Evolutionary conservation across 2,329 filamentous ascomycete genomes (phyloP).

Genomic region (Trichoderma cornu-damae): DNA sequence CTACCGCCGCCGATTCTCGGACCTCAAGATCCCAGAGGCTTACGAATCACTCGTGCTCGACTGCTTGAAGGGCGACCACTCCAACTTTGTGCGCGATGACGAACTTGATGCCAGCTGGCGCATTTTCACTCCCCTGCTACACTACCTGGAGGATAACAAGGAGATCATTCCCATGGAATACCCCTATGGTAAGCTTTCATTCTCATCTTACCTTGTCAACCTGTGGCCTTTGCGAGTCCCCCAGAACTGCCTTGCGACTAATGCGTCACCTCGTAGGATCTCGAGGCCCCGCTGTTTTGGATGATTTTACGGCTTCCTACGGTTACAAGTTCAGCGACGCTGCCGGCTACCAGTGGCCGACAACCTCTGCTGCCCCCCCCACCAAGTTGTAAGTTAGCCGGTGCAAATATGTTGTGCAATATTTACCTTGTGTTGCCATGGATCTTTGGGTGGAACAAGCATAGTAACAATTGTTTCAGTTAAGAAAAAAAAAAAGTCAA

Average conservation of each 20-base stretch:
- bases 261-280: constrained; percentile 62
- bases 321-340: constrained; percentile 99
- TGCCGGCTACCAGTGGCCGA: constrained; percentile 92
- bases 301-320: constrained; percentile 97
- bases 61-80: constrained; percentile 97
- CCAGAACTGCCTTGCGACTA: constrained; percentile 17
- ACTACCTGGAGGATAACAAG: constrained; percentile 99
- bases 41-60: constrained; percentile 98
- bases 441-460: constrained; percentile 1
- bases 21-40: constrained; percentile 98
- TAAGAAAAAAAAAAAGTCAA: constrained; percentile 10
- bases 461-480: constrained; percentile 15
- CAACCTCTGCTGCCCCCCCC: constrained; percentile 58
- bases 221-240: not conserved
- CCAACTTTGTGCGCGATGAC: constrained; percentile 96
- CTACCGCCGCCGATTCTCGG: constrained; percentile 95
- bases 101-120: constrained; percentile 97
- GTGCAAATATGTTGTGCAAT: constrained; percentile 14
- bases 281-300: constrained; percentile 88
- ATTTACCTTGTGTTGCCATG: constrained; percentile 16
- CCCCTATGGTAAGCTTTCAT: constrained; percentile 75
- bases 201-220: not conserved
- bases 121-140: constrained; percentile 93
- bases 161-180: constrained; percentile 99
- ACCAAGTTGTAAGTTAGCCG: constrained; percentile 72